phyloP scores from a whole-genome alignment of 1,284 basidiomycete genomes.

The Tetrapyrgos nigripes region DNA sequence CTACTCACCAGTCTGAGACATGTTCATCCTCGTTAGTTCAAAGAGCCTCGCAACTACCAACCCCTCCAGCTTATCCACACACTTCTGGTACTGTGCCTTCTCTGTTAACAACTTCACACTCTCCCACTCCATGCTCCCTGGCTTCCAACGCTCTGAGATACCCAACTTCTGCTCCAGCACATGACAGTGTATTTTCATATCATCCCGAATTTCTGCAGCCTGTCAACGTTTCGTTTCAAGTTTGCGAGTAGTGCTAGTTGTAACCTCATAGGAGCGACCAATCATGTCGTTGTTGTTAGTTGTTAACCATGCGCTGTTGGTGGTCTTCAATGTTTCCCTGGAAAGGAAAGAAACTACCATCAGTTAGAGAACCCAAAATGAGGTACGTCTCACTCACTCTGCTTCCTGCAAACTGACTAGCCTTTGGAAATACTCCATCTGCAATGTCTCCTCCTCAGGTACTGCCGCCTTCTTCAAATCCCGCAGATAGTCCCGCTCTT shows the following conservation, averaged over 20 bases:
- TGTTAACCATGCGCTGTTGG: not conserved
- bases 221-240: conserved; percentile 11
- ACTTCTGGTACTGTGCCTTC: too few relatives aligned
- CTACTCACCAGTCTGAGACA: conserved; percentile 1
- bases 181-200: conserved; percentile 5
- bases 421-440: too few relatives aligned
- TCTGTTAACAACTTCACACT: not conserved
- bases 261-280: too few relatives aligned
- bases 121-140: not conserved
- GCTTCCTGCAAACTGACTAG: conserved; percentile 19
- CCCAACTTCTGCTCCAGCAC: not conserved
- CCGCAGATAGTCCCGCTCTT: too few relatives aligned
- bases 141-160: not conserved
- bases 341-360: not conserved
- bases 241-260: too few relatives aligned
- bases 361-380: not conserved
- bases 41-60: conserved; percentile 11
- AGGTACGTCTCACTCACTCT: conserved; percentile 17
- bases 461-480: too few relatives aligned
- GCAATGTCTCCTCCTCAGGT: too few relatives aligned
- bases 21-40: conserved; percentile 1
- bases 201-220: conserved; percentile 7
- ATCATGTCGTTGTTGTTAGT: too few relatives aligned
- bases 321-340: too few relatives aligned
- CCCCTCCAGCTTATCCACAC: conserved; percentile 4